These are phyloP conservation scores for Protomyces inouyei DNA, from an alignment of 1,139 yeast genomes.

Conservation along the genomic window DNA sequence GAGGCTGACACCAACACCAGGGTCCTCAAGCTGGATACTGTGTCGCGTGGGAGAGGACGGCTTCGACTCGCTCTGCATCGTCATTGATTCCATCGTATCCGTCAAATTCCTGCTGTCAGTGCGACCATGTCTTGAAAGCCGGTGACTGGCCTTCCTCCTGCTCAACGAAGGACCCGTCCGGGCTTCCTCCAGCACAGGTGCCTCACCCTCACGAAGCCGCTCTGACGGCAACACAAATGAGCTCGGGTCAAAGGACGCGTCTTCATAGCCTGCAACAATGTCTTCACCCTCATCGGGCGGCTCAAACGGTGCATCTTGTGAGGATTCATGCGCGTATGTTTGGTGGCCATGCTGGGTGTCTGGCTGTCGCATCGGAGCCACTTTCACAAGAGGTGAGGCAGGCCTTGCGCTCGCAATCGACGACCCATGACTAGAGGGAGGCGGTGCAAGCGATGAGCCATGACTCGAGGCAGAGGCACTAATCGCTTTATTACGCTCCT, in stretches of 20 bases:
- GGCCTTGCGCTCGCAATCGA: neutral
- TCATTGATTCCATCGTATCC: neutral
- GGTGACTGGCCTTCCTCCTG: constrained; percentile 3
- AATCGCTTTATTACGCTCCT: constrained; percentile 38
- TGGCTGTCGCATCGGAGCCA: constrained; percentile 1
- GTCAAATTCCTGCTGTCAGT: constrained; percentile 1
- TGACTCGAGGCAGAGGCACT: constrained; percentile 6
- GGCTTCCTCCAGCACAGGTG: neutral
- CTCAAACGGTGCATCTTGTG: neutral
- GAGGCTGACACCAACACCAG: constrained; percentile 14
- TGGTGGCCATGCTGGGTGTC: neutral
- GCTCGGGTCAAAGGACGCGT: neutral
- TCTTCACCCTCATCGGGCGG: neutral
- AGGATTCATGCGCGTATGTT: neutral
- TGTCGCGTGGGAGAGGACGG: neutral
- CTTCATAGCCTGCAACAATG: neutral
- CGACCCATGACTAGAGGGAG: neutral
- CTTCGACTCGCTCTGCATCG: neutral
- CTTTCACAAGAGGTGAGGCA: neutral
- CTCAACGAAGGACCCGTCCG: neutral
- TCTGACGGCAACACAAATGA: neutral
- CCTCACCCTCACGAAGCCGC: neutral
- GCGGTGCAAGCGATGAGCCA: constrained; percentile 1
- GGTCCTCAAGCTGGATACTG: neutral
- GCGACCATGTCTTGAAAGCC: constrained; percentile 12